phyloP scores from a whole-genome alignment of 2,329 filamentous ascomycete genomes.

The Volutella citrinella region DNA sequence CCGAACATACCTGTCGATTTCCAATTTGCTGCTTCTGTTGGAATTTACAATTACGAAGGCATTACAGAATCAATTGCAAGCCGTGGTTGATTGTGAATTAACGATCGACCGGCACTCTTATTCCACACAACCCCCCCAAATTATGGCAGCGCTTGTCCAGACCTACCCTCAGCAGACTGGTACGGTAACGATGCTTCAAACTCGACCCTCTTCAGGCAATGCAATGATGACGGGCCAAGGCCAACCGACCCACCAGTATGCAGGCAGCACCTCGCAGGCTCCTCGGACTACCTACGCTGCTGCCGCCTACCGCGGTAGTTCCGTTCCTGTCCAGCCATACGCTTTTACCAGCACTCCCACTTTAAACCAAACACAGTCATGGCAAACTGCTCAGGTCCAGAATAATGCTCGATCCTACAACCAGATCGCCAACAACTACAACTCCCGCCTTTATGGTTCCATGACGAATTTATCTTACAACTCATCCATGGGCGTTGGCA shows the following conservation, averaged over 20 bases:
- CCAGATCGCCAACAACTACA: slow-evolving; percentile 27
- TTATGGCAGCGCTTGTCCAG: slow-evolving; percentile 83
- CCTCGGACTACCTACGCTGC: slow-evolving; percentile 33
- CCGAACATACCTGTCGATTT: too few relatives aligned
- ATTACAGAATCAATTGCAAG: too few relatives aligned
- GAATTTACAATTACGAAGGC: too few relatives aligned
- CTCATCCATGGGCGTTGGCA: slow-evolving; percentile 32
- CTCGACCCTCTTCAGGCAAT: slow-evolving; percentile 58
- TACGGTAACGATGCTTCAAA: slow-evolving; percentile 73
- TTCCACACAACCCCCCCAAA: slow-evolving; percentile 34
- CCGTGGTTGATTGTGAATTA: too few relatives aligned
- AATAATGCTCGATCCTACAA: slow-evolving; percentile 15
- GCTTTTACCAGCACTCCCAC: slow-evolving; percentile 71
- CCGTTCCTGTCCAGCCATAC: slow-evolving; percentile 69
- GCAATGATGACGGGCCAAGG: slow-evolving; percentile 48
- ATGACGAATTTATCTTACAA: slow-evolving; percentile 39
- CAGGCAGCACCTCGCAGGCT: slow-evolving; percentile 32
- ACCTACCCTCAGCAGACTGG: slow-evolving; percentile 73
- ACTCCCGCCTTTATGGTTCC: slow-evolving; percentile 33
- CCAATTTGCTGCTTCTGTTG: too few relatives aligned
- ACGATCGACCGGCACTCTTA: too few relatives aligned
- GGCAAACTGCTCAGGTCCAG: slow-evolving; percentile 40
- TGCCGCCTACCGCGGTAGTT: slow-evolving; percentile 52
- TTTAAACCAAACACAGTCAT: slow-evolving; percentile 52
- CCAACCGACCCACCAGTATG: slow-evolving; percentile 51